Evolutionary conservation across 768 basidiomycete species (phyloP), one percentile per base, ranked within the genome.

Genomic region (Tricholoma bakamatsutake): DNA sequence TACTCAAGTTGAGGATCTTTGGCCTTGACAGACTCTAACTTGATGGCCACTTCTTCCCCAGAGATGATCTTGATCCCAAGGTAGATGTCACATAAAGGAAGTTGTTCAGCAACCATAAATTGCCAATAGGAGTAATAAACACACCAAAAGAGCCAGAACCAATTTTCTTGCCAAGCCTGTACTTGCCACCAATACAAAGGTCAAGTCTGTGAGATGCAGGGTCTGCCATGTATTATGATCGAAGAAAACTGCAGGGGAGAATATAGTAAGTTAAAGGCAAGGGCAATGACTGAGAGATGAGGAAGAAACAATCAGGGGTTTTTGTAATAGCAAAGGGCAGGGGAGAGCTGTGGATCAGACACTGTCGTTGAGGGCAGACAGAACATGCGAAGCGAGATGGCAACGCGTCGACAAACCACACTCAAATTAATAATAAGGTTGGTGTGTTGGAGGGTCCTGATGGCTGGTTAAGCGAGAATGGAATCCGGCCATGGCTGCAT

Each of bases 1-100:
- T 99, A 99, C 72, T 99, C 97, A 66, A 99, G 88, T 75, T 99
- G 97, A n/a, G 97, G 97, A 64, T 99, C 97, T 73, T 99, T 99
- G 63, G 97, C 97, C 74, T 99, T 99, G 72, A 98, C 93, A 1
- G 96, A 98, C 75, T 99, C 97, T 65, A 99, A 91, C 76, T 99
- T 99, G 82, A 99, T 99, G 69, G 94, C 97, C 58, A 98, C 96
- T 70, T 98, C 97, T 71, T 99, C 97, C 24, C 96, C 96, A 15
- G 96, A 98, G 69, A 98, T 98, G 78, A 99, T 98, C 81, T 98
- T 99, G 73, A 97, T 96, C 56, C 97, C 97, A 59, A 98, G 91
- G 72, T 98, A 98, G 74, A 99, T 98, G 70, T 98, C 96, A 73
- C 94, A 95, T 96, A 46, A 21, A 42, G 50, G 46, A 39, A n/a